Base-by-base conservation (phyloP, 768 basidiomycete species). In the Lactarius pseudohatsudake region DNA sequence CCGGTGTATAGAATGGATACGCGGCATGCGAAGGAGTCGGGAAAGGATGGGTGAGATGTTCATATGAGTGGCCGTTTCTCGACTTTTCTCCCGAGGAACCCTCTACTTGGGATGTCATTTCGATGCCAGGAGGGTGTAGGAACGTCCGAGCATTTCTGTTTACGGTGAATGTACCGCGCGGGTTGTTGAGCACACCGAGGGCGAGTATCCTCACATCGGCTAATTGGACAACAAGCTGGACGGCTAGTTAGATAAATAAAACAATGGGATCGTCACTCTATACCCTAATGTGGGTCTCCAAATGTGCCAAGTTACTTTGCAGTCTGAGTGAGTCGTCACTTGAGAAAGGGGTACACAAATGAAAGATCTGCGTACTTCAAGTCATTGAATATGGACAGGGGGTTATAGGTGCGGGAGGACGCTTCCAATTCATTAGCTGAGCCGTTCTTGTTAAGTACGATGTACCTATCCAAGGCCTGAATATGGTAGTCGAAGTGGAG, bases 1-100 rank as follows among this genome's bases (percentile, higher is more conserved):
- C 87, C 0, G 86, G 82, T 13, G 91, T 91, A 72, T 83, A 85
- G 71, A 87, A 86, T 15, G 91, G 92, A 76, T 92, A 93, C 60
- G 86, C 84, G 20, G 74, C 70, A 73, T 91, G 85, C 4, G 78
- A 79, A 16, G 69, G 71, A 4, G 83, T 78, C 38, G 92, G 91
- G 20, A 81, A 74, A 4, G 91, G 91, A 62, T 83, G 79, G 13
- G 74, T 79, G 62, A 90, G 76, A 34, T 79, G 72, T 70, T 84
- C 83, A 30, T 71, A 32, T 13, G 43, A 53, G 34, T 45, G 34
- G 53, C 34, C 3, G 40, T 28, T 45, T 32, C 34, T 59, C 18
- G 62, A 45, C 16, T 38, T 55, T 43, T 53, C 32, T 55, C 59
- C 43, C 59, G 50, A 63, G 40, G 43, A 26, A 15, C 40, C 56